phyloP scores from a whole-genome alignment of 2,329 filamentous ascomycete genomes.

The Canariomyces notabilis region DNA sequence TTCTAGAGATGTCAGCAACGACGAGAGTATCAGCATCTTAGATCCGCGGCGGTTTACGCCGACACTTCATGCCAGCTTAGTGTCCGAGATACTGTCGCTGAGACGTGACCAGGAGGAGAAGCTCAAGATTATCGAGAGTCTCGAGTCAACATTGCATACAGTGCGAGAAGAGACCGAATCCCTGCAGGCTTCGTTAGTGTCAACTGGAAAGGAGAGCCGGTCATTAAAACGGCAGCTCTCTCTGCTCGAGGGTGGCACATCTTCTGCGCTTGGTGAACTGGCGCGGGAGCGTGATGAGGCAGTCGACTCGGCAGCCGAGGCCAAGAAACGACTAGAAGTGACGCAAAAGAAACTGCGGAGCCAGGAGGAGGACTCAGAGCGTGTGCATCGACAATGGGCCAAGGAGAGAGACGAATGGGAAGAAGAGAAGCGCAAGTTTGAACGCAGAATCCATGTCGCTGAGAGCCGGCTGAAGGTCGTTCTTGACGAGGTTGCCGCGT shows the following conservation, averaged over 20 bases:
- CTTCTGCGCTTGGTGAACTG: slow-evolving; percentile 78
- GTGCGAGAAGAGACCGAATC: slow-evolving; percentile 70
- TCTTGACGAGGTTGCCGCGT: slow-evolving; percentile 76
- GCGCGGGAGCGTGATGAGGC: slow-evolving; percentile 82
- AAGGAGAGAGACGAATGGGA: slow-evolving; percentile 83
- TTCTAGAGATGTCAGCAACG: slow-evolving; percentile 54
- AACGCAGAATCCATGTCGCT: slow-evolving; percentile 83
- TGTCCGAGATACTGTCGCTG: slow-evolving; percentile 86
- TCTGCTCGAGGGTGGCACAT: slow-evolving; percentile 80
- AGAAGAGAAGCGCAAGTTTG: slow-evolving; percentile 72
- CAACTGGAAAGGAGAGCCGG: slow-evolving; percentile 68
- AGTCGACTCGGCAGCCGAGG: slow-evolving; percentile 64
- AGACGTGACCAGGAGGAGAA: slow-evolving; percentile 89
- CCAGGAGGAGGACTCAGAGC: slow-evolving; percentile 78
- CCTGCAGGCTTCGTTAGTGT: slow-evolving; percentile 56
- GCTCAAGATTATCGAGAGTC: slow-evolving; percentile 74
- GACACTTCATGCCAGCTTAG: slow-evolving; percentile 86
- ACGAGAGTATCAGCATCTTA: slow-evolving; percentile 68
- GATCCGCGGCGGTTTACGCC: slow-evolving; percentile 93
- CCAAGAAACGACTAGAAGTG: slow-evolving; percentile 70
- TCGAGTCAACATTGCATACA: slow-evolving; percentile 70
- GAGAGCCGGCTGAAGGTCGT: slow-evolving; percentile 80
- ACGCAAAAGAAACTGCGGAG: slow-evolving; percentile 70
- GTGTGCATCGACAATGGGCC: slow-evolving; percentile 74
- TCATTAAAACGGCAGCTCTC: slow-evolving; percentile 81